A percentile compares a stretch with the other conserved stretches of the same genome.
Evolutionary conservation across 768 basidiomycete genomes (phyloP).

Genomic region (Lentinula detonsa): DNA sequence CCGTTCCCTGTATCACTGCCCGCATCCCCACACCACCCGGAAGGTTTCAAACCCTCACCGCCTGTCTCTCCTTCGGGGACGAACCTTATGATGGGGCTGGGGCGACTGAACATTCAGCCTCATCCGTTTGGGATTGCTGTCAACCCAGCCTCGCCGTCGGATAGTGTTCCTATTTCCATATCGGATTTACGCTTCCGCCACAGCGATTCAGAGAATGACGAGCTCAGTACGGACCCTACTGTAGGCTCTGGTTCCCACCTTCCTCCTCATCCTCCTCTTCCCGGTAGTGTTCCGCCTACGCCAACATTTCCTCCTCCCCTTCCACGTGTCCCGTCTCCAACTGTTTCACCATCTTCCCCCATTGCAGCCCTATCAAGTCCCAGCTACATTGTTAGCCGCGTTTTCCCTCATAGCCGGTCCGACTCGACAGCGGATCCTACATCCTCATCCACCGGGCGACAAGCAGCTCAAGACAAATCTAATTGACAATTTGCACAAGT

Average conservation of each 20-base stretch:
- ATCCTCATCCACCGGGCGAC: neutral
- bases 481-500: neutral
- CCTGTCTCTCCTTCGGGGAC: slow-evolving; percentile 8
- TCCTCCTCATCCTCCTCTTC: slow-evolving; percentile 11
- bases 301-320: neutral
- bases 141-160: slow-evolving; percentile 43
- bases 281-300: neutral
- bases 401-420: slow-evolving; percentile 1
- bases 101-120: slow-evolving; percentile 16
- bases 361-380: neutral
- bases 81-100: neutral
- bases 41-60: slow-evolving; percentile 15
- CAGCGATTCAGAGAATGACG: slow-evolving; percentile 18
- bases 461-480: neutral
- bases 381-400: slow-evolving; percentile 4
- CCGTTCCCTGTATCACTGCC: slow-evolving; percentile 43
- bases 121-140: slow-evolving; percentile 23
- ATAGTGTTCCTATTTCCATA: slow-evolving; percentile 52
- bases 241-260: neutral
- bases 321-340: neutral
- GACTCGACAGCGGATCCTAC: neutral
- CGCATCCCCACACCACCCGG: slow-evolving; percentile 30
- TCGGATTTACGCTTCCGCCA: slow-evolving; percentile 47
- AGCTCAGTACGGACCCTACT: slow-evolving; percentile 16
- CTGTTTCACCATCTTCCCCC: neutral